These are phyloP conservation scores for Scenedesmus sp. DNA, from an alignment of 163 green algal species.

Conservation along the genomic window DNA sequence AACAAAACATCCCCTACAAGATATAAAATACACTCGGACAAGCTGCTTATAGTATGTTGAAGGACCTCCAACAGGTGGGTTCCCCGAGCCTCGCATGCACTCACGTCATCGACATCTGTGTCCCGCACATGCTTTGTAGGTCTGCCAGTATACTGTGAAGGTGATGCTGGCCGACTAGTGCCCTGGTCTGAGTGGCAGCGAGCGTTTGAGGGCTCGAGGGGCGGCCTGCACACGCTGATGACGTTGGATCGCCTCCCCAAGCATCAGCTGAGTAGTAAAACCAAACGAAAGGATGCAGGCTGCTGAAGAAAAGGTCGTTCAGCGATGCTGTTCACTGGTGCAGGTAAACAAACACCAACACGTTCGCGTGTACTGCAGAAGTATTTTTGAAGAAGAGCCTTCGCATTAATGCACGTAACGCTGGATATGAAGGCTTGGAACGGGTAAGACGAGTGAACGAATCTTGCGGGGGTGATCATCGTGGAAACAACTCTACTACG, in stretches of 20 bases:
- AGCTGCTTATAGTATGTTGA: background rate
- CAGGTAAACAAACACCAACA: constrained; percentile 1
- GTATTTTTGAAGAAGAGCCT: background rate
- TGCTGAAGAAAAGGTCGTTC: background rate
- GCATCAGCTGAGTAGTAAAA: background rate
- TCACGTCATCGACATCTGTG: background rate
- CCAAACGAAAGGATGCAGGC: background rate
- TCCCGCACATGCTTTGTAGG: background rate
- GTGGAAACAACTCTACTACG: background rate
- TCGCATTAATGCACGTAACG: background rate
- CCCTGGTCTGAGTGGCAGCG: background rate
- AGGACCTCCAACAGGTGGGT: background rate
- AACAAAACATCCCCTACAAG: background rate
- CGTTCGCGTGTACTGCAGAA: background rate
- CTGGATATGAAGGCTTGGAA: background rate
- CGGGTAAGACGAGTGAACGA: background rate
- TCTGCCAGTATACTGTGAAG: background rate
- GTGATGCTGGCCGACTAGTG: background rate
- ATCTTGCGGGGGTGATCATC: background rate
- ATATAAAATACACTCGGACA: background rate
- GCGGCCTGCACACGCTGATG: background rate
- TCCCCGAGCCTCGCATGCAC: background rate
- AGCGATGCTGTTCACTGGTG: background rate
- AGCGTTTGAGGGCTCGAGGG: background rate
- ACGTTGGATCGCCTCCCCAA: background rate